phyloP scores from a whole-genome alignment of 495 filamentous ascomycete species.

The Penicillium pancosmium region DNA sequence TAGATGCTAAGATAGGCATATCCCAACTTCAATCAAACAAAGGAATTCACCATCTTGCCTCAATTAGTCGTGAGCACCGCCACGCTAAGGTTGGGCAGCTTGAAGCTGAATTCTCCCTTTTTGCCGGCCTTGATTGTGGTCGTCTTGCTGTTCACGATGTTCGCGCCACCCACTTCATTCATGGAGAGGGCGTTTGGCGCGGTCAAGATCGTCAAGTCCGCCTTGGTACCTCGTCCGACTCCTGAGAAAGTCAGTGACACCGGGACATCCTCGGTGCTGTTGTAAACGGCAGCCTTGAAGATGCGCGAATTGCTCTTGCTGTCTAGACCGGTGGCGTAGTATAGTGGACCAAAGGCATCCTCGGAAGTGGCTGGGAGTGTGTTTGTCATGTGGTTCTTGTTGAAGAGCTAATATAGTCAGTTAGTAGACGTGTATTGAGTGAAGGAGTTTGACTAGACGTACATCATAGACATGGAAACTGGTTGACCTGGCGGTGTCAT shows the following conservation, averaged over 20 bases:
- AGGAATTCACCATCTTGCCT: background rate
- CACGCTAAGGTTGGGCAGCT: constrained; percentile 53
- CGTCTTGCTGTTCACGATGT: constrained; percentile 48
- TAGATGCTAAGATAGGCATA: too few species aligned
- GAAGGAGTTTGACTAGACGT: constrained; percentile 5
- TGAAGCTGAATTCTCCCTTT: constrained; percentile 51
- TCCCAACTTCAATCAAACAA: too few species aligned
- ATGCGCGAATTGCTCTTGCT: constrained; percentile 40
- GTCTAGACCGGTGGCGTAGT: constrained; percentile 43
- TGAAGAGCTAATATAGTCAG: constrained; percentile 38
- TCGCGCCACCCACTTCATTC: constrained; percentile 42
- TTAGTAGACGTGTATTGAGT: background rate
- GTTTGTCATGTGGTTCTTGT: constrained; percentile 41
- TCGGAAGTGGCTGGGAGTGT: constrained; percentile 46
- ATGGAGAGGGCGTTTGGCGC: constrained; percentile 46
- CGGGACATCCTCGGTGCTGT: constrained; percentile 53
- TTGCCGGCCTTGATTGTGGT: constrained; percentile 45
- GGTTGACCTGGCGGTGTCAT: constrained; percentile 42
- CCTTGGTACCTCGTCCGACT: constrained; percentile 44
- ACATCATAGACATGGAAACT: constrained; percentile 46
- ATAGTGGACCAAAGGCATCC: constrained; percentile 44
- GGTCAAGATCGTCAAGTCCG: constrained; percentile 60
- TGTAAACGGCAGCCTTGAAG: constrained; percentile 70
- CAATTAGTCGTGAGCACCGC: constrained; percentile 47
- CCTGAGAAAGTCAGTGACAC: constrained; percentile 60